A percentile compares a stretch with the other conserved stretches of the same genome.
Evolutionary conservation across 208 protist genomes (phyloP).

Genomic region (Acanthamoeba rhysodes): DNA sequence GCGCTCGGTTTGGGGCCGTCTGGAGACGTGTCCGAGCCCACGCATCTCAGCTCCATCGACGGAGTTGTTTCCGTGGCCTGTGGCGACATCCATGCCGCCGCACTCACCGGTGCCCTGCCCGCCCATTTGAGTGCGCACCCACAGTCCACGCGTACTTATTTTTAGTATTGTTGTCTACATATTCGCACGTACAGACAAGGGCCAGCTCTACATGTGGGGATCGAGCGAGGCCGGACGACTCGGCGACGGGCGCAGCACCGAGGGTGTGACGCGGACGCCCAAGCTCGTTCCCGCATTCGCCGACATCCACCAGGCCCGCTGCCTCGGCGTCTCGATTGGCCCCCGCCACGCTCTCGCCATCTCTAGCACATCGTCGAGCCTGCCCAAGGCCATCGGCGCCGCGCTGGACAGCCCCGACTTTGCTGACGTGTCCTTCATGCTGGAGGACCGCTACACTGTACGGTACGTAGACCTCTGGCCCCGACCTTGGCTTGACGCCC

Average conservation of each 20-base stretch:
- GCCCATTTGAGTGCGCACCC: background rate
- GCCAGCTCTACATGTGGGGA: conserved; percentile 62
- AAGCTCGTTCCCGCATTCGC: conserved; percentile 9
- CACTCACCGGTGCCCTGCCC: background rate
- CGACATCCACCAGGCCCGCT: background rate
- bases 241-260: conserved; percentile 15
- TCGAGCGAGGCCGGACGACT: background rate
- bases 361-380: background rate
- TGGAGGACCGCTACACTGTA: background rate
- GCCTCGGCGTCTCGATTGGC: background rate
- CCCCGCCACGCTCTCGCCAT: conserved; percentile 9
- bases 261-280: background rate
- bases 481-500: background rate
- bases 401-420: conserved; percentile 1
- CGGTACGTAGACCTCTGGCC: background rate
- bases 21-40: conserved; percentile 2
- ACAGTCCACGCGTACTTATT: too few relatives aligned
- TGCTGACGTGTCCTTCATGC: conserved; percentile 3
- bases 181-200: background rate
- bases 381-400: background rate
- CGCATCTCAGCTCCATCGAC: background rate
- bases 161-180: too few relatives aligned
- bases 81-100: background rate
- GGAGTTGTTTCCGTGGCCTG: background rate
- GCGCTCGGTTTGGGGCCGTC: background rate